phyloP scores from a whole-genome alignment of 331 rosid species.

The Telfairia occidentalis region DNA sequence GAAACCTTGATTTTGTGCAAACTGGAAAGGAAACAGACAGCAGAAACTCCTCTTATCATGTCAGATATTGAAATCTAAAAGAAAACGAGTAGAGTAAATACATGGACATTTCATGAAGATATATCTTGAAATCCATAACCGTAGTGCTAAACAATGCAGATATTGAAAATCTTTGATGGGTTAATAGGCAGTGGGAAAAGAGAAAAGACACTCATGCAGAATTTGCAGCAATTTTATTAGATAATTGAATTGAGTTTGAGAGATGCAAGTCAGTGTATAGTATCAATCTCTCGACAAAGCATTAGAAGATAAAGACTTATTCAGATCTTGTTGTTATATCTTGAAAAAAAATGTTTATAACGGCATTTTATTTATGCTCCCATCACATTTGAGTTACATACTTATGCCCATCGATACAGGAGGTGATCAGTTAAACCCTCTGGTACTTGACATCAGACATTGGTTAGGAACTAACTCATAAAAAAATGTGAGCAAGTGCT shows the following conservation, averaged over 20 bases:
- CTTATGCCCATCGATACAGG: not conserved
- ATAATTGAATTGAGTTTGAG: not conserved
- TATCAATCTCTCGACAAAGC: not conserved
- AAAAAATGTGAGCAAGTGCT: not conserved
- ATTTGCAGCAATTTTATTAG: not conserved
- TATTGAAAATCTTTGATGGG: not conserved
- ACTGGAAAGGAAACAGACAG: conserved; percentile 29
- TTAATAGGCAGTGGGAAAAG: not conserved
- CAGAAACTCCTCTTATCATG: not conserved
- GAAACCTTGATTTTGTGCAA: conserved; percentile 70
- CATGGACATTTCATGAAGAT: not conserved
- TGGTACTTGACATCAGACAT: not conserved
- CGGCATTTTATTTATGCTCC: not conserved
- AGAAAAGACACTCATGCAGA: not conserved
- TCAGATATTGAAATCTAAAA: not conserved
- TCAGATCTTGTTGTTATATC: not conserved
- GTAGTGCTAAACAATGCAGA: not conserved
- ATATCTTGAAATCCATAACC: not conserved
- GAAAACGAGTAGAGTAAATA: not conserved
- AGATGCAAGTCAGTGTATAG: not conserved
- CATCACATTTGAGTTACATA: not conserved
- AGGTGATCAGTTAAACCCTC: not conserved
- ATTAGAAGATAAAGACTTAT: not conserved
- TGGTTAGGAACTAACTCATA: not conserved
- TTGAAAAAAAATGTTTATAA: not conserved